Base-by-base conservation (phyloP, 345 rosid species). In the Eucalyptus guilfoylei region DNA sequence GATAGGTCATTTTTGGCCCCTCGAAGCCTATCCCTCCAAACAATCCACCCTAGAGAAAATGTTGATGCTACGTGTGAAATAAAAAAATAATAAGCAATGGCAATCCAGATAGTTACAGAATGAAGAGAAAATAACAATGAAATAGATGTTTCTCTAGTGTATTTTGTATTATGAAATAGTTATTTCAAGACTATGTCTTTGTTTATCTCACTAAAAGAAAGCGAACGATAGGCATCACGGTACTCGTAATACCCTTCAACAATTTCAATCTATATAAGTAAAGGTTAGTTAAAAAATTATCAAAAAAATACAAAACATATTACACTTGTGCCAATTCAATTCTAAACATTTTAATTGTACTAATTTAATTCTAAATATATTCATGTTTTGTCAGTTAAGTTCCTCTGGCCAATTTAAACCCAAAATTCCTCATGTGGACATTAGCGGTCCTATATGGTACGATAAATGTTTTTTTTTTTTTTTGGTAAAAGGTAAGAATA, bases 391-490 rank as follows among this genome's bases (percentile, higher is more conserved):
- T 55, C 14, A 1, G 0, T 55, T 55, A 26, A 55, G 6, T 55
- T 23, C 30, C 24, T 24, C 1, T 5, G 0, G 13, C 62, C 30
- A 24, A 10, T 55, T 55, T 55, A 55, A 23, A 5, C 13, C 30
- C 62, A 55, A 24, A 55, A 55, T 24, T 24, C 13, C 30, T 55
- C 30, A 55, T 1, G 0, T 55, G 0, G 13, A 55, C 62, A 55
- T 55, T 55, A 11, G 62, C 6, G 1, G 1, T 55, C 30, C 3
- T 24, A 24, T 55, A 30, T 55, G 62, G 0, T 24, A 55, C 1
- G 1, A 2, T 55, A 3, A 55, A 55, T 26, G 30, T 0, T 24
- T n/a, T n/a, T n/a, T n/a, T n/a, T n/a, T n/a, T n/a, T n/a, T n/a
- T n/a, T n/a, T n/a, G n/a, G n/a, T n/a, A n/a, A n/a, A n/a, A n/a